Percentiles rank a stretch among this genome's conserved stretches.
Evolutionary conservation across 2,329 filamentous ascomycete genomes (phyloP).

Genomic region (Tolypocladium nubicola): DNA sequence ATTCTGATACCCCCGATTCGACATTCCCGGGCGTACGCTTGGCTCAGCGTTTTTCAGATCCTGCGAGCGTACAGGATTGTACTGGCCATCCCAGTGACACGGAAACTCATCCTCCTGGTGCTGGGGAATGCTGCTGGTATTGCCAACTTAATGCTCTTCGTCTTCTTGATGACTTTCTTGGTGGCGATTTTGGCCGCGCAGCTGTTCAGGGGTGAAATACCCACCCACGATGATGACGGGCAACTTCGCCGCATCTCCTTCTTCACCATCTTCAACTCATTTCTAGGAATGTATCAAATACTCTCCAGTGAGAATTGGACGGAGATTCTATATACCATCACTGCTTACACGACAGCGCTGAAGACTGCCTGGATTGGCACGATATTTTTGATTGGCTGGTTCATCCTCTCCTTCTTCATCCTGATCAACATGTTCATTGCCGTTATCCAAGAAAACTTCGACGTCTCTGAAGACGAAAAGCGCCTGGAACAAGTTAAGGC

Average conservation of each 20-base stretch:
- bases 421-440: slow-evolving; percentile 99
- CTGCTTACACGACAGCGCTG: slow-evolving; percentile 50
- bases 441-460: slow-evolving; percentile 98
- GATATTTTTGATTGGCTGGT: slow-evolving; percentile 87
- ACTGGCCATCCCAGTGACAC: slow-evolving; percentile 75
- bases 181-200: slow-evolving; percentile 89
- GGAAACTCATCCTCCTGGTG: slow-evolving; percentile 77
- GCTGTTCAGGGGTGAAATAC: slow-evolving; percentile 81
- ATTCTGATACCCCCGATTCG: slow-evolving; percentile 80
- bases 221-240: slow-evolving; percentile 48
- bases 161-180: slow-evolving; percentile 90
- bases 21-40: slow-evolving; percentile 66
- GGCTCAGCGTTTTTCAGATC: slow-evolving; percentile 90
- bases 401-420: slow-evolving; percentile 90
- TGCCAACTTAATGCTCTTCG: slow-evolving; percentile 87
- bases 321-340: slow-evolving; percentile 70
- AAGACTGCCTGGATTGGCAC: slow-evolving; percentile 89
- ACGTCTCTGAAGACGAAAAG: slow-evolving; percentile 97
- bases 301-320: slow-evolving; percentile 98
- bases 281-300: slow-evolving; percentile 95
- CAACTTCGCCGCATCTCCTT: slow-evolving; percentile 65
- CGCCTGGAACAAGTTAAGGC: slow-evolving; percentile 92
- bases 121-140: slow-evolving; percentile 88
- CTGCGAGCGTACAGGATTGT: slow-evolving; percentile 87
- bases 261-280: slow-evolving; percentile 86